Conservation (phyloP, 352 stramenopile genomes). For the Sclerospora graminicola region DNA sequence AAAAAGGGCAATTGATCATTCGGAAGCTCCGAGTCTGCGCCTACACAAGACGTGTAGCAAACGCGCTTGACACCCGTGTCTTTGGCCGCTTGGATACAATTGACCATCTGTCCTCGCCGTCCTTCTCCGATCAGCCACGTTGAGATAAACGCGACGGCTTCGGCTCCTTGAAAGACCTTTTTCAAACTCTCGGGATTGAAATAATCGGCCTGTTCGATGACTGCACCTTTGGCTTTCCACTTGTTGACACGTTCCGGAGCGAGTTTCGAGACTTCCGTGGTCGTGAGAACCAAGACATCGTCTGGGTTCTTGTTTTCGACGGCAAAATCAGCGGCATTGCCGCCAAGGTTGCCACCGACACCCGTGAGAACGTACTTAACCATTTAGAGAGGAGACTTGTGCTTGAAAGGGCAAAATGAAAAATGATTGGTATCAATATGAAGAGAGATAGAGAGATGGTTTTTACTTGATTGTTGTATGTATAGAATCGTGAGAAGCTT, state of each 20-base stretch:
- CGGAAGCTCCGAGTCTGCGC: constrained; percentile 4
- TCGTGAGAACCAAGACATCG: constrained; percentile 14
- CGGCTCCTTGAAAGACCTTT: constrained; percentile 10
- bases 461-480: no score
- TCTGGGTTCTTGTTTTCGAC: constrained; percentile 16
- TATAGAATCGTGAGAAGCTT: no score
- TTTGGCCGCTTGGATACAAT: constrained; percentile 9
- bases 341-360: constrained; percentile 16
- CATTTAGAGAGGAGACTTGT: constrained; percentile 1
- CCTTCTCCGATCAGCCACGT: constrained; percentile 9
- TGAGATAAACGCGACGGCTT: constrained; percentile 13
- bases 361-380: constrained; percentile 23
- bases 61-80: constrained; percentile 15
- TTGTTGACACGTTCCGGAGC: constrained; percentile 1
- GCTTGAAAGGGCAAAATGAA: no score
- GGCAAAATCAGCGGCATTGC: constrained; percentile 13
- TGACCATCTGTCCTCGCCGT: constrained; percentile 8
- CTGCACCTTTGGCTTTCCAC: constrained; percentile 11
- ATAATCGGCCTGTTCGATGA: constrained; percentile 7
- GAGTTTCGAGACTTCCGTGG: constrained; percentile 5
- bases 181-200: constrained; percentile 6
- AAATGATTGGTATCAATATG: no score
- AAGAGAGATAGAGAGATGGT: no score
- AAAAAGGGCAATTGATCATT: constrained; percentile 20
- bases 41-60: constrained; percentile 25